Conservation (phyloP, 768 basidiomycete genomes). For the Pluteus cervinus region DNA sequence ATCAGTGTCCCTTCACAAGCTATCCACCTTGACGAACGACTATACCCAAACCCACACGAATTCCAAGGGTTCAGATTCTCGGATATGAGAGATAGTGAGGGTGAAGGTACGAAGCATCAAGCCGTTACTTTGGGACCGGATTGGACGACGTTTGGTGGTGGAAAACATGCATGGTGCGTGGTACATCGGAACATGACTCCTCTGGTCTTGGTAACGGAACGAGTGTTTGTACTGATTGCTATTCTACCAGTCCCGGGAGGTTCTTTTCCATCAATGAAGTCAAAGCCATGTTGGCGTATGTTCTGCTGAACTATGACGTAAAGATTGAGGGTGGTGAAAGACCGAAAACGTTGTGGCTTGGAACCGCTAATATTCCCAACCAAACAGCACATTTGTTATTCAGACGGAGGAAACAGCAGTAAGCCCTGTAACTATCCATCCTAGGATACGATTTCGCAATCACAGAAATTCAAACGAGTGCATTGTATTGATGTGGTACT, state of each 20-base stretch:
- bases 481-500: no score
- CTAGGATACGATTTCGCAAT: no score
- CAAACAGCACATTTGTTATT: constrained; percentile 27
- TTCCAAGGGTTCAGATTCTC: constrained; percentile 40
- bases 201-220: no score
- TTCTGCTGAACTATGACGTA: constrained; percentile 28
- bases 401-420: no score
- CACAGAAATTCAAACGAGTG: no score
- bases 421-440: no score
- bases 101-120: constrained; percentile 23
- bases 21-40: constrained; percentile 9
- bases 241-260: constrained; percentile 19
- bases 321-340: constrained; percentile 18
- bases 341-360: constrained; percentile 12
- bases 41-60: constrained; percentile 25
- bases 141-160: constrained; percentile 28
- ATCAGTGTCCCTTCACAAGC: constrained; percentile 12
- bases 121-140: constrained; percentile 18
- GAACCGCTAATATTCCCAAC: constrained; percentile 18
- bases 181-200: no score
- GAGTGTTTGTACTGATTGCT: background rate
- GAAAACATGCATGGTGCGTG: constrained; percentile 16
- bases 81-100: constrained; percentile 20
- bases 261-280: constrained; percentile 31
- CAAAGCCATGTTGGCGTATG: constrained; percentile 25